Evolutionary conservation across 2,329 filamentous ascomycete species (phyloP), one percentile per base, ranked within the genome.

Genomic region (Phialophora expanda): DNA sequence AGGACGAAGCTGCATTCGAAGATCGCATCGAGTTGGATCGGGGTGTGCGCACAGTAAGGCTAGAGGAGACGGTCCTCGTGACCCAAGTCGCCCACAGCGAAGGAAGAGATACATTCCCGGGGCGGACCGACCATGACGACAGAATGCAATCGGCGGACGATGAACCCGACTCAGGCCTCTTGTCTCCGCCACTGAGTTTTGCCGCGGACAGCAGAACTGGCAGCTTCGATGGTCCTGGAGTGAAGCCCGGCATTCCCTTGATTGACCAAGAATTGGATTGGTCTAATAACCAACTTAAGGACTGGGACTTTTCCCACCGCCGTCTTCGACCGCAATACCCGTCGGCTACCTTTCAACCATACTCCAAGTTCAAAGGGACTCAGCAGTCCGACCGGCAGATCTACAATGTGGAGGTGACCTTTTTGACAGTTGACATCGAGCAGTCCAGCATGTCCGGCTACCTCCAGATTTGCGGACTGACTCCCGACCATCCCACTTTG

Each of bases 361-460:
- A 93, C 20, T 97, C 92, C 78, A 91, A 87, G 73, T 99, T 97
- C 75, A 86, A 87, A 66, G 95, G 95, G 64, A 96, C 91, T 14
- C 95, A 99, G 75, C 90, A 94, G 75, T 98, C 94, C 2, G 94
- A 98, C 76, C 87, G 91, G 66, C 93, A 97, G 76, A 87, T 91
- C 9, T 99, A 99, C 76, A 92, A 97, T 69, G 95, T 99, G 0
- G 91, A 97, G 74, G 95, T 99, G 1, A 93, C 97, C 76, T 92
- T 99, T 72, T 97, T 98, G 79, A 90, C 97, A 79, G 93, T 98
- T 53, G 93, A 98, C 76, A 90, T 98, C 85, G 86, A 89, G 62
- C 92, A 98, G 77, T 97, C 93, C 5, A 97, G 94, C 74, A 84
- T 99, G 6, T 98, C 94, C 76, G 95, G 95, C 56, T 98, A 97